phyloP scores from a whole-genome alignment of 257 asterid genomes.

The Plectranthus barbatus region DNA sequence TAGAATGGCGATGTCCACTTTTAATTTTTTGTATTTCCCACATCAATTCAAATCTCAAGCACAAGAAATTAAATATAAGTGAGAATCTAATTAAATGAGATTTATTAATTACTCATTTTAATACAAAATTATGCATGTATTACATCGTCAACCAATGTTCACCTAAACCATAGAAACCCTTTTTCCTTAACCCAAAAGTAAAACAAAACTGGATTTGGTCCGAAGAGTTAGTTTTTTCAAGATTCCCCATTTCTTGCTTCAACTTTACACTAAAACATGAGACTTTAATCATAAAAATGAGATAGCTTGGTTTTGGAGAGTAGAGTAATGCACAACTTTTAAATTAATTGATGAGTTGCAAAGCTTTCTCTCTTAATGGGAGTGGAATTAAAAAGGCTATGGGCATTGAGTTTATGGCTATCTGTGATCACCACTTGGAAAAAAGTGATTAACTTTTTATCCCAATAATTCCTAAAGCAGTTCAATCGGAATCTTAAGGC shows the following conservation, averaged over 20 bases:
- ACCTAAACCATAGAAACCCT: conserved; percentile 15
- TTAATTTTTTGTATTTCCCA: no score
- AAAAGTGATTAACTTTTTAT: conserved; percentile 33
- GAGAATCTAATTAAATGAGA: no score
- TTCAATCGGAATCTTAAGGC: conserved; percentile 24
- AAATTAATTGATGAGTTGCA: conserved; percentile 13
- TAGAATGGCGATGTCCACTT: no score
- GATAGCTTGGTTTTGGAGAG: background rate
- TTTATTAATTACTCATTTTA: no score
- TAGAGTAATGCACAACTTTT: conserved; percentile 1
- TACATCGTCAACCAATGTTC: conserved; percentile 17
- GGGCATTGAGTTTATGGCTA: conserved; percentile 10
- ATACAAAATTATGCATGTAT: background rate
- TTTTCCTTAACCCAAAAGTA: conserved; percentile 25
- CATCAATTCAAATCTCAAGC: no score
- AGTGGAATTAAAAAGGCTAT: conserved; percentile 26
- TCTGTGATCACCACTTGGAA: conserved; percentile 26
- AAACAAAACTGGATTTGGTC: no score
- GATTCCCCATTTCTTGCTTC: conserved; percentile 40
- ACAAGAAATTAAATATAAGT: no score
- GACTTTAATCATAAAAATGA: conserved; percentile 20
- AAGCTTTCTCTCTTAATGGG: conserved; percentile 17
- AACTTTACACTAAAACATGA: conserved; percentile 11
- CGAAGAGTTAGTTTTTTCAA: conserved; percentile 18
- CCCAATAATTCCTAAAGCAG: conserved; percentile 42